Percentiles rank a stretch among this genome's conserved stretches.
phyloP scores from a whole-genome alignment of 805 yeast species.

The Crinitomyces ghanaensis region DNA sequence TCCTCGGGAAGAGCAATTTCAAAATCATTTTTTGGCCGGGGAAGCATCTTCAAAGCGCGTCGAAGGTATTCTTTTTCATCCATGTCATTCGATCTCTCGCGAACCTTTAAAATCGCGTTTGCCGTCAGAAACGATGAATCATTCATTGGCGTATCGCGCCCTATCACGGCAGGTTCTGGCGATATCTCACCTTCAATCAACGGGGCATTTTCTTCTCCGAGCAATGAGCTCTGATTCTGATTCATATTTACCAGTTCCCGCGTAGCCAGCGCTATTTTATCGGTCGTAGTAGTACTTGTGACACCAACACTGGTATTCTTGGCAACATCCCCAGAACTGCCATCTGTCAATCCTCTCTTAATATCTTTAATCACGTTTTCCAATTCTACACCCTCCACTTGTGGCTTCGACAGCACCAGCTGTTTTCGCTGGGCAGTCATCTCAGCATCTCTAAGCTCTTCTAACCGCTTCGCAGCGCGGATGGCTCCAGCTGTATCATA shows the following conservation, averaged over 20 bases:
- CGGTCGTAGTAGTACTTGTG: background rate
- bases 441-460: constrained; percentile 18
- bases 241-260: constrained; percentile 27
- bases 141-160: too few relatives aligned
- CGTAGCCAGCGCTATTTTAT: background rate
- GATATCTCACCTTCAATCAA: too few relatives aligned
- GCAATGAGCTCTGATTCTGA: constrained; percentile 28
- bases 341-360: constrained; percentile 11
- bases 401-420: constrained; percentile 29
- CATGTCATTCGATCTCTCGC: too few relatives aligned
- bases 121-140: constrained; percentile 9
- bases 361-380: constrained; percentile 23
- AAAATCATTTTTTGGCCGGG: constrained; percentile 30
- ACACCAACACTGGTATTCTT: too few relatives aligned
- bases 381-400: constrained; percentile 22
- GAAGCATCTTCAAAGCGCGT: constrained; percentile 21
- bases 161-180: too few relatives aligned
- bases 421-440: constrained; percentile 30
- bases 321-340: constrained; percentile 13
- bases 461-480: constrained; percentile 23
- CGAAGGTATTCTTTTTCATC: constrained; percentile 14
- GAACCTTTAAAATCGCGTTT: too few relatives aligned
- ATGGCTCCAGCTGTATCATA: constrained; percentile 21
- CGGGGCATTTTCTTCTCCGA: constrained; percentile 20
- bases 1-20: constrained; percentile 29